Percentiles rank a stretch among this genome's conserved stretches.
Evolutionary conservation across 371 early-diverging fungal genomes (phyloP).

Genomic region (Phascolomyces articulosus): DNA sequence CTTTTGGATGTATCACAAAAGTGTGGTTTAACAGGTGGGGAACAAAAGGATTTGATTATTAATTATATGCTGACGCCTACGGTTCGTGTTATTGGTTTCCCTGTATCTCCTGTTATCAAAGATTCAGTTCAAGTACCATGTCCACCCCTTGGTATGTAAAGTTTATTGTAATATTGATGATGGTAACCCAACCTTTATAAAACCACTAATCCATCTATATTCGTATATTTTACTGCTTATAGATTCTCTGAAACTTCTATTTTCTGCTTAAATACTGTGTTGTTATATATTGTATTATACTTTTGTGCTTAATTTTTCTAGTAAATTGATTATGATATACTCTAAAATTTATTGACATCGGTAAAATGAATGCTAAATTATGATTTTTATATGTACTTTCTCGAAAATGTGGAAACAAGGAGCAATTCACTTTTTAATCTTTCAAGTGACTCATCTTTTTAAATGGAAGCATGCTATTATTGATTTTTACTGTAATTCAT

Average conservation of each 20-base stretch:
- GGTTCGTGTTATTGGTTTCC: slow-evolving; percentile 21
- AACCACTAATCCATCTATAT: background rate
- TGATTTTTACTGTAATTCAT: too few species aligned
- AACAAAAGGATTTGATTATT: slow-evolving; percentile 20
- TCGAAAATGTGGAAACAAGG: too few species aligned
- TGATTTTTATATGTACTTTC: too few species aligned
- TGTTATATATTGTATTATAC: background rate
- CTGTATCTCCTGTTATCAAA: slow-evolving; percentile 17
- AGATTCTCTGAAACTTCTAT: background rate
- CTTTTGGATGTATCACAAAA: slow-evolving; percentile 35
- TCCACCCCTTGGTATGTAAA: slow-evolving; percentile 11
- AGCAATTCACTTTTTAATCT: too few species aligned
- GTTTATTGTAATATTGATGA: background rate
- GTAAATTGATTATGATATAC: background rate
- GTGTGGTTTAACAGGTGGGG: slow-evolving; percentile 36
- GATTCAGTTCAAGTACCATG: slow-evolving; percentile 22
- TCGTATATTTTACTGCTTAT: background rate
- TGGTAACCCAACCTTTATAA: background rate
- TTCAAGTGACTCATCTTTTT: too few species aligned
- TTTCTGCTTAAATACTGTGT: background rate
- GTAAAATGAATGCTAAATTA: too few species aligned
- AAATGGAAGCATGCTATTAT: too few species aligned
- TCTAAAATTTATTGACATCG: too few species aligned
- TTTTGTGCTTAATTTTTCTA: background rate
- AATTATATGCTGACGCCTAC: slow-evolving; percentile 23